Evolutionary conservation across 192 early-diverging fungal species (phyloP), one percentile per base, ranked within the genome.

Genomic region (Backusella macrospora): DNA sequence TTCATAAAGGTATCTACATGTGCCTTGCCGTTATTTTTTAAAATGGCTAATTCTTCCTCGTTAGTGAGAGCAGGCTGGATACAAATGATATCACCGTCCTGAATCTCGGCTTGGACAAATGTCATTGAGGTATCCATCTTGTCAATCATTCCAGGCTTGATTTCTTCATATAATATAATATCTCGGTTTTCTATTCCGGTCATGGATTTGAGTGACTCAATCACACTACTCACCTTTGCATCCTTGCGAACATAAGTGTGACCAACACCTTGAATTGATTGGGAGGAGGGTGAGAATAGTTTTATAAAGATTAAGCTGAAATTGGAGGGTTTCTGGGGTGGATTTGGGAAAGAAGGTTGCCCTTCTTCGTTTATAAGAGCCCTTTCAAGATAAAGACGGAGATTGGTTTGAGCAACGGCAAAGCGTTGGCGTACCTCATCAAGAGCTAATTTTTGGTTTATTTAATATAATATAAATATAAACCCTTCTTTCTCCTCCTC

Each of bases 71-170:
- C 81, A 21, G 80, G 80, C 80, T 97, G 95, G 79, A 92, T 90
- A 73, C 87, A 91, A 68, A 99, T 87, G 68, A 99, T 98, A 76
- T 99, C 98, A 39, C 98, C 98, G 68, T 92, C 92, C 77, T 94
- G 91, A 62, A 99, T 89, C 77, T 99, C 98, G 14, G 92, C 90
- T 38, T 80, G 64, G 3, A 63, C 59, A 80, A 96, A 96, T 1
- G 92, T 92, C 39, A 70, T 39, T 39, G 84, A 80, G 12, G 74
- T 42, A 68, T 94, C 90, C 82, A 94, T 88, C 34, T 75, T 72
- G 49, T 98, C 96, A 62, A 99, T 92, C 92, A 97, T 91, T 8
- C 84, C 86, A 0, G 98, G 95, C 84, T 98, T 97, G 72, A 99
- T 90, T 82, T 99, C 98, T 86, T 94, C 70, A 68, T 46, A 77